Evolutionary conservation across 148 eudicot genomes (phyloP), one percentile per base, ranked within the genome.

Genomic region (Silene conica): DNA sequence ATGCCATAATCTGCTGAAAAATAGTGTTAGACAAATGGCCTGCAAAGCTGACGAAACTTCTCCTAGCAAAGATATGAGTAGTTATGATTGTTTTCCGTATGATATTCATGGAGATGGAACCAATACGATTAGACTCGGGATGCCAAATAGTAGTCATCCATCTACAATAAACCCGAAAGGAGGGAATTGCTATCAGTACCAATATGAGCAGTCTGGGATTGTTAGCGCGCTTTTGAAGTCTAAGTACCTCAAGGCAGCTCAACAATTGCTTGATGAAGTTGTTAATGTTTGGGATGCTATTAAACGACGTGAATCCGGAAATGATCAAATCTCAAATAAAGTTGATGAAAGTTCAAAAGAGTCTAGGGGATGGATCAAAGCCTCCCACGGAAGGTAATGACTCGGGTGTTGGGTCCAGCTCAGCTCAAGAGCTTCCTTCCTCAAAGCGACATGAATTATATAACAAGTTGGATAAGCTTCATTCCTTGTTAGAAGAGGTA

Each of bases 381-480:
- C 74, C 80, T 75, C 74, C 82, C 22, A 84, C 84, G 4, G 84
- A 79, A 21, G 70, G 67, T 16, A 69, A 79, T 19, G 89, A 86
- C 66, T 82, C 86, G 16, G 74, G 77, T 48, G 75, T 72, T 16
- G 83, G 73, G 25, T 69, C 79, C 13, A 77, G 74, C 25, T 63
- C 81, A 23, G 69, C 86, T 20, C 79, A 63, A 34, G 93, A 90
- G 74, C 82, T 87, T 60, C 90, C 97, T 16, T 72, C 89, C 66
- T 69, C 83, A 19, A 97, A 88, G 65, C 77, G 84, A 26, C 88
- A 87, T 66, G 90, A 92, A 70, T 73, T 89, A 75, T 90, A 90
- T 79, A 88, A 83, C 79, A 92, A 92, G 79, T 69, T 90, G 72
- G 86, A 84, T 73, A 92, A 85, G 71, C 93, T 95, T 73, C 80